Percentiles rank a stretch among this genome's conserved stretches.
phyloP scores from a whole-genome alignment of 2,329 filamentous ascomycete species.

The Xylaria digitata region DNA sequence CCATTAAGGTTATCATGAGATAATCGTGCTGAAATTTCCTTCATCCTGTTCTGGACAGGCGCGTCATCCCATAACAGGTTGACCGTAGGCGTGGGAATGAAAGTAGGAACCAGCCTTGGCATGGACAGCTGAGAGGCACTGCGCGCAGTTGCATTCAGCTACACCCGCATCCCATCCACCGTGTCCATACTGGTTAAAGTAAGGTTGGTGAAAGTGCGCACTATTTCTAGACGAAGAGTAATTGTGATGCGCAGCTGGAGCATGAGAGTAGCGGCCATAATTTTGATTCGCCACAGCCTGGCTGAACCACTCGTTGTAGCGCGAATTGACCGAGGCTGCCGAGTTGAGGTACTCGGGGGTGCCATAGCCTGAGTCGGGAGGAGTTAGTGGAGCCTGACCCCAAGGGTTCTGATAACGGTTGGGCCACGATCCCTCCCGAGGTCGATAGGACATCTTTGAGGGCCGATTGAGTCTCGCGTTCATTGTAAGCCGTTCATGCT shows the following conservation, averaged over 20 bases:
- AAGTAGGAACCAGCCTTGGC: constrained; percentile 62
- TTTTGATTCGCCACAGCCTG: constrained; percentile 51
- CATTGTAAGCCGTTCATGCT: constrained; percentile 62
- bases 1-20: not conserved
- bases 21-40: not conserved
- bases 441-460: constrained; percentile 53
- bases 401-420: constrained; percentile 56
- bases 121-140: constrained; percentile 57
- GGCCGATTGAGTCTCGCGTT: constrained; percentile 53
- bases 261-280: constrained; percentile 57
- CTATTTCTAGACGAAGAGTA: constrained; percentile 54
- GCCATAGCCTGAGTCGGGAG: constrained; percentile 71
- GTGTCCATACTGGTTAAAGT: constrained; percentile 63
- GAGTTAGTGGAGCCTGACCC: constrained; percentile 63
- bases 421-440: constrained; percentile 59
- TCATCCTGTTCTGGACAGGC: not conserved
- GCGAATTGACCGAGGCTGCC: constrained; percentile 64
- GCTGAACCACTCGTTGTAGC: constrained; percentile 69
- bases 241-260: constrained; percentile 52
- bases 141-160: constrained; percentile 62
- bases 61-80: constrained; percentile 65
- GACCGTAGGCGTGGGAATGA: constrained; percentile 60
- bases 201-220: constrained; percentile 56
- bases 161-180: constrained; percentile 63
- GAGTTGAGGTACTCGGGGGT: constrained; percentile 70